Base-by-base conservation (phyloP, 2,329 filamentous ascomycete genomes). In the Trichoderma cornu-damae region DNA sequence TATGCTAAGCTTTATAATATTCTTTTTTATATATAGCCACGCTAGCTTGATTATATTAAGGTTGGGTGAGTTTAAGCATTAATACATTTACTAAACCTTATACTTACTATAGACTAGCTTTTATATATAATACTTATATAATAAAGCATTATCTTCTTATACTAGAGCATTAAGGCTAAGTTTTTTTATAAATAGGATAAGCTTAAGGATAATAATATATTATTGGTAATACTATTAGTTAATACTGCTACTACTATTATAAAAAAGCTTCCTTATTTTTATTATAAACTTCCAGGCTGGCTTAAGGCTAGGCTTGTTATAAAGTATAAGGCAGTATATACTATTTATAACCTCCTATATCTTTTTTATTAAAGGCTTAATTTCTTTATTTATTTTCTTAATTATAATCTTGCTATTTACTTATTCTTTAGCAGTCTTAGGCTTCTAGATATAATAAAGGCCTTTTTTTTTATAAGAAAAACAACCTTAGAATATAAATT, bases 401-500 rank as follows among this genome's bases (percentile, higher is more conserved):
- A 22, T 57, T 50, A 59, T 51, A 14, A 34, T 22, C 6, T 56
- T 5, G 7, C 58, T 30, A 46, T 28, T 26, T 24, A 28, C 20
- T 14, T 56, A 59, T 34, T 62, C 52, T 40, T 59, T 54, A 22
- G 43, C 26, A 42, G 53, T 63, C 44, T 66, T 47, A 58, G 44
- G 58, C 20, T 40, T n/a, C 53, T 43, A 64, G 30, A 43, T 63
- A 47, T 66, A 54, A 32, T 18, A 61, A 55, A 46, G 51, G 9
- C 61, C 61, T 46, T 62, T 64, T 16, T 59, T 60, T 44, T 64
- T 43, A 59, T 63, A 63, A 4, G 20, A 22, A 56, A 62, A 62
- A 54, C 24, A 42, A 20, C 52, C 57, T 44, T 54, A 64, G 46
- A 65, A 65, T 47, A 65, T 64, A 51, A 64, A 64, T 28, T 64